phyloP scores from a whole-genome alignment of 2,329 filamentous ascomycete species.

The Myriosclerotinia curreyana region DNA sequence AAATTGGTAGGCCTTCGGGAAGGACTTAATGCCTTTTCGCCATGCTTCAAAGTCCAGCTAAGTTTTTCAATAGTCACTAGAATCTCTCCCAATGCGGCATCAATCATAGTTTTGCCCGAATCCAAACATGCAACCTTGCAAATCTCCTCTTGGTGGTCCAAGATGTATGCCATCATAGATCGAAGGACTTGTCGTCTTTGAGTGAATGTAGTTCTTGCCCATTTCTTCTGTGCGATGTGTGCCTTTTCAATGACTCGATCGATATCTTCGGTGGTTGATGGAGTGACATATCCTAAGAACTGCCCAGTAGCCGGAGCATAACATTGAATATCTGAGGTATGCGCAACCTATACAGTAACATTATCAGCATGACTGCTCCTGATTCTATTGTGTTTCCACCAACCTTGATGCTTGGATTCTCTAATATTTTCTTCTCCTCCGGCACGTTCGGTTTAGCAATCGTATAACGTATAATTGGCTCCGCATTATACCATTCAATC shows the following conservation, averaged over 20 bases:
- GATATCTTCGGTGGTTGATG: conserved; percentile 72
- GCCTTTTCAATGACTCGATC: conserved; percentile 75
- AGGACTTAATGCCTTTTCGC: conserved; percentile 73
- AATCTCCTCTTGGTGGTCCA: conserved; percentile 87
- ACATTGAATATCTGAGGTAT: conserved; percentile 70
- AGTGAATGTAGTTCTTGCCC: conserved; percentile 73
- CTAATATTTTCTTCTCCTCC: conserved; percentile 55
- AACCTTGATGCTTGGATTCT: conserved; percentile 60
- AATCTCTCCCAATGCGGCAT: conserved; percentile 91
- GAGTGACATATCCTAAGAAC: conserved; percentile 74
- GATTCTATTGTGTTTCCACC: conserved; percentile 22
- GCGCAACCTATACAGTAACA: conserved; percentile 53
- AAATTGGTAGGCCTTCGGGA: conserved; percentile 80
- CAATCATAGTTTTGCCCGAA: conserved; percentile 93
- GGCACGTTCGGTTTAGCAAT: conserved; percentile 62
- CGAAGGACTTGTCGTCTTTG: conserved; percentile 76
- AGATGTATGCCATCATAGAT: conserved; percentile 75
- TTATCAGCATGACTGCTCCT: conserved; percentile 11
- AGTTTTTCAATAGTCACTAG: conserved; percentile 92
- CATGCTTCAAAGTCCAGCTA: conserved; percentile 88
- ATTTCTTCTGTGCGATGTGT: conserved; percentile 68
- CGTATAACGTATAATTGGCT: conserved; percentile 54
- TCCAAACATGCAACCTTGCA: conserved; percentile 83
- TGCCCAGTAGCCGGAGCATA: conserved; percentile 88
- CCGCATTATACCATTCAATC: conserved; percentile 35